phyloP scores from a whole-genome alignment of 148 eudicot species.

The Polygonum maritimum region DNA sequence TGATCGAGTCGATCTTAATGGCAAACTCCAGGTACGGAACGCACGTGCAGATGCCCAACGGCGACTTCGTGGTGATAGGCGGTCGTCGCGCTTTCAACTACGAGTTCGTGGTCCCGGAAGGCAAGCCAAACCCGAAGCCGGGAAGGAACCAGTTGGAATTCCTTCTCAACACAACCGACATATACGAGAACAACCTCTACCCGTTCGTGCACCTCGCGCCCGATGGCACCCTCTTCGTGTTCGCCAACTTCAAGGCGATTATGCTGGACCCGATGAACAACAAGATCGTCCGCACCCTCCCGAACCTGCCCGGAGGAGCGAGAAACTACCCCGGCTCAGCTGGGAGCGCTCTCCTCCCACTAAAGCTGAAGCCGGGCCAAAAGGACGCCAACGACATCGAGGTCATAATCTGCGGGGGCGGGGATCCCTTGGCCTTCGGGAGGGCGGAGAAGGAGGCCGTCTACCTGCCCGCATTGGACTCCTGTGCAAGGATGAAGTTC shows the following conservation, averaged over 20 bases:
- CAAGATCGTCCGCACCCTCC: constrained; percentile 30
- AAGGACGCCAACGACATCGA: constrained; percentile 20
- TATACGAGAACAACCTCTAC: constrained; percentile 69
- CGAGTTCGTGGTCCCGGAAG: constrained; percentile 42
- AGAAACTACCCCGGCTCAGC: constrained; percentile 88
- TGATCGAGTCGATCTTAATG: not conserved
- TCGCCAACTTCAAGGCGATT: constrained; percentile 54
- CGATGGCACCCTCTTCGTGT: constrained; percentile 63
- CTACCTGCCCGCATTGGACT: constrained; percentile 38
- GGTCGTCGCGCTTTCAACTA: constrained; percentile 54
- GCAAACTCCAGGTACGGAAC: constrained; percentile 36
- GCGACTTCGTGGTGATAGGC: constrained; percentile 44
- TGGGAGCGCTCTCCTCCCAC: constrained; percentile 49
- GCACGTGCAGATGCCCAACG: constrained; percentile 43
- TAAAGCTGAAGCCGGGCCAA: constrained; percentile 20
- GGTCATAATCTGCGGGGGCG: constrained; percentile 67
- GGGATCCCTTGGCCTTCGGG: constrained; percentile 17
- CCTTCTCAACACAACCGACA: constrained; percentile 55
- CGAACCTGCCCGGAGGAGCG: constrained; percentile 55
- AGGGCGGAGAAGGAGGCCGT: constrained; percentile 20
- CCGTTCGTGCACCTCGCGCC: constrained; percentile 70
- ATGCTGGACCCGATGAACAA: constrained; percentile 35
- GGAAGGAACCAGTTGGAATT: constrained; percentile 24
- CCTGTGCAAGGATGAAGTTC: constrained; percentile 43
- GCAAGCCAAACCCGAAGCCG: constrained; percentile 13